These are phyloP conservation scores for Polyplosphaeria fusca DNA, from an alignment of 495 filamentous ascomycete genomes.

Conservation along the genomic window DNA sequence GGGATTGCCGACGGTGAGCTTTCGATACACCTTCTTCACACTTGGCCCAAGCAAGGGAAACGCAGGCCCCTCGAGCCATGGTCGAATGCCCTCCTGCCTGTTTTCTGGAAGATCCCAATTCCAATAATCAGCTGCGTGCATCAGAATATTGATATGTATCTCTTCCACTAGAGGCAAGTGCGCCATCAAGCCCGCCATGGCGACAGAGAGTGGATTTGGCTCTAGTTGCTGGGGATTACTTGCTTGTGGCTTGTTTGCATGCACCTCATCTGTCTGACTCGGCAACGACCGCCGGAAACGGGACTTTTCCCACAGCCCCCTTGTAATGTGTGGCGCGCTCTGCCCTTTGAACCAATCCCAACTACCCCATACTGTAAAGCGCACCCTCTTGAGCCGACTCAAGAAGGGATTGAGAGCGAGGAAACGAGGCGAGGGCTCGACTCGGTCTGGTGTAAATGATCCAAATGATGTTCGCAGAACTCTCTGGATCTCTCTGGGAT, in stretches of 20 bases:
- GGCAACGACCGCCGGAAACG: too few relatives aligned
- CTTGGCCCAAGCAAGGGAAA: too few relatives aligned
- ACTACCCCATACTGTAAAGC: constrained; percentile 16
- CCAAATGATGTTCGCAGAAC: too few relatives aligned
- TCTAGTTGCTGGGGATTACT: too few relatives aligned
- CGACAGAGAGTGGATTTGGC: constrained; percentile 4
- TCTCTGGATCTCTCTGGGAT: too few relatives aligned
- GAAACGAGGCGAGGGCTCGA: constrained; percentile 13
- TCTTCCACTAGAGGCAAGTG: constrained; percentile 18
- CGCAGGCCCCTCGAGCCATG: constrained; percentile 13
- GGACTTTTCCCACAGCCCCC: too few relatives aligned
- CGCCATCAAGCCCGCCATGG: constrained; percentile 1
- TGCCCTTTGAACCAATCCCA: constrained; percentile 22
- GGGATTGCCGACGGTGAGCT: constrained; percentile 2
- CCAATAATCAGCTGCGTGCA: constrained; percentile 13
- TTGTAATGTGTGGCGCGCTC: too few relatives aligned
- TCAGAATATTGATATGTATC: constrained; percentile 8
- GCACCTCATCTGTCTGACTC: too few relatives aligned
- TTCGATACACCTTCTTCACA: constrained; percentile 16
- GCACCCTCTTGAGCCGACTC: constrained; percentile 2
- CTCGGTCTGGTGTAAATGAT: constrained; percentile 3
- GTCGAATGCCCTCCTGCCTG: constrained; percentile 8
- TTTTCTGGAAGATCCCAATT: constrained; percentile 23
- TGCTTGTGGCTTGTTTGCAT: too few relatives aligned
- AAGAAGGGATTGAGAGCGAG: constrained; percentile 12